These are phyloP conservation scores for Melanogaster broomeanus DNA, from an alignment of 768 basidiomycete species.

Conservation along the genomic window DNA sequence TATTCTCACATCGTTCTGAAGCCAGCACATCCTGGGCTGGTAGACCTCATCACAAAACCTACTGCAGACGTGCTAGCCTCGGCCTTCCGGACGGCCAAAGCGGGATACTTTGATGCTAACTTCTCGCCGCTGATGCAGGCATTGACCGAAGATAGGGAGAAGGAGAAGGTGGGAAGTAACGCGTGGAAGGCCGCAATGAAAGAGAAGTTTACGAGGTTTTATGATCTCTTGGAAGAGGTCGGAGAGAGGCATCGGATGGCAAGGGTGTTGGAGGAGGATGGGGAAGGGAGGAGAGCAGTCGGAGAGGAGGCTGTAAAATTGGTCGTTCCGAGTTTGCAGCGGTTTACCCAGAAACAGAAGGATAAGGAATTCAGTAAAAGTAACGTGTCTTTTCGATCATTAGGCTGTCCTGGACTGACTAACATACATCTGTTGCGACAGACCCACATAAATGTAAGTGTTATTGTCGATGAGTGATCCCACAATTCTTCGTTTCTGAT, in stretches of 20 bases:
- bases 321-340: constrained; percentile 71
- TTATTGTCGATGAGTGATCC: not conserved
- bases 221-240: constrained; percentile 77
- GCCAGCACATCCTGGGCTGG: constrained; percentile 48
- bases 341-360: constrained; percentile 72
- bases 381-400: constrained; percentile 34
- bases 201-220: constrained; percentile 83
- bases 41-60: constrained; percentile 57
- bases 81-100: constrained; percentile 78
- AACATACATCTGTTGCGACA: constrained; percentile 16
- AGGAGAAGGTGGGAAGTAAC: constrained; percentile 46
- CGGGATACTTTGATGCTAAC: constrained; percentile 82
- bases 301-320: constrained; percentile 77
- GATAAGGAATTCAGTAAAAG: constrained; percentile 89
- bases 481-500: constrained; percentile 10
- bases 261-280: constrained; percentile 71
- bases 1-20: constrained; percentile 57
- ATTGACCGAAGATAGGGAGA: constrained; percentile 47
- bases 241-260: constrained; percentile 73
- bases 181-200: constrained; percentile 62
- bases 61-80: constrained; percentile 65
- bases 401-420: constrained; percentile 5
- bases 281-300: constrained; percentile 55
- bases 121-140: constrained; percentile 76
- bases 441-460: constrained; percentile 56